These are phyloP conservation scores for Leccinum angustisporum DNA, from an alignment of 1,284 basidiomycete genomes.

Conservation along the genomic window DNA sequence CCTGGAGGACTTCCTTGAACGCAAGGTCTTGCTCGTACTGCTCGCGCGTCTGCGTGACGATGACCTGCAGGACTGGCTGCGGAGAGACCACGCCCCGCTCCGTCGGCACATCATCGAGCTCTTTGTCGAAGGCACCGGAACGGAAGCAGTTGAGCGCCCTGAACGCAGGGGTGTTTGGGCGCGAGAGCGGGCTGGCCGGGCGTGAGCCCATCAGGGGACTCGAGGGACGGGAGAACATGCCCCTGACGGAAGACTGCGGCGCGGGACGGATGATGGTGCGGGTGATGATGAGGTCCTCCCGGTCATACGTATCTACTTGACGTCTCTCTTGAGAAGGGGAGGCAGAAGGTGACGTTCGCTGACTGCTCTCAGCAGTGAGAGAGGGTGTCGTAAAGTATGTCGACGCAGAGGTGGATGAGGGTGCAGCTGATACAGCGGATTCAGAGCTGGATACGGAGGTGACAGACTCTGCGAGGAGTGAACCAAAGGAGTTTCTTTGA, in stretches of 20 bases:
- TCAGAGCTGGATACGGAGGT: conserved; percentile 15
- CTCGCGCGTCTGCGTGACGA: conserved; percentile 34
- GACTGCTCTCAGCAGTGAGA: conserved; percentile 10
- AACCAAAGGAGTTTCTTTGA: conserved; percentile 20
- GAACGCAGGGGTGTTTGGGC: conserved; percentile 27
- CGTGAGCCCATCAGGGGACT: conserved; percentile 25
- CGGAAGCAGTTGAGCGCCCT: conserved; percentile 33
- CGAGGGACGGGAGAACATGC: conserved; percentile 24
- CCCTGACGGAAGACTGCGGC: conserved; percentile 15
- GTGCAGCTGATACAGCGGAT: conserved; percentile 9
- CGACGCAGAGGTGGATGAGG: conserved; percentile 15
- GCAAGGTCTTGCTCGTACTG: conserved; percentile 35
- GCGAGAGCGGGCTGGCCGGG: conserved; percentile 26
- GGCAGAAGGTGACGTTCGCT: conserved; percentile 5
- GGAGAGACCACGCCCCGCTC: conserved; percentile 11
- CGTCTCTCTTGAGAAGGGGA: conserved; percentile 6
- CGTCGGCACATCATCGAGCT: conserved; percentile 16
- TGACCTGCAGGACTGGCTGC: conserved; percentile 32
- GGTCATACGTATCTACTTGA: conserved; percentile 27
- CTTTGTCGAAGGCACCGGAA: conserved; percentile 25
- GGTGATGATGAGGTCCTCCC: conserved; percentile 35
- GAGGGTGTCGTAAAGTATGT: conserved; percentile 28
- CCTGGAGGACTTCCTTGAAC: conserved; percentile 32
- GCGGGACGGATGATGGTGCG: conserved; percentile 33
- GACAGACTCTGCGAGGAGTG: conserved; percentile 18